These are phyloP conservation scores for Linnemannia exigua DNA, from an alignment of 192 early-diverging fungal species.

Conservation along the genomic window DNA sequence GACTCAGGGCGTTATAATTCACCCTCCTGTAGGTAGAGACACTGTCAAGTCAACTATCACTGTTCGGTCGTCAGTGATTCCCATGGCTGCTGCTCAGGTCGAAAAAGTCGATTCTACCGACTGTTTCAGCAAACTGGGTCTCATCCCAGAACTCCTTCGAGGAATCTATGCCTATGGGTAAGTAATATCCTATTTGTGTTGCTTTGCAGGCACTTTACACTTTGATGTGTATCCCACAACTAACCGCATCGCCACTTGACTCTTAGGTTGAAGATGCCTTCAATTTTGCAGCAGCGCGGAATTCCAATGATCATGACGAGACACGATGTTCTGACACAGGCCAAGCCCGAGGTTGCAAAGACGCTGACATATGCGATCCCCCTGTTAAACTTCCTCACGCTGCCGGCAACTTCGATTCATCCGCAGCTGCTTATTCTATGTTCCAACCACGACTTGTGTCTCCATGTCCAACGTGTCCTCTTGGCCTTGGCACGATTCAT, in stretches of 20 bases:
- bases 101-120: slow-evolving; percentile 42
- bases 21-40: slow-evolving; percentile 32
- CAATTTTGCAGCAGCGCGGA: slow-evolving; percentile 52
- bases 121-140: slow-evolving; percentile 49
- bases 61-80: slow-evolving; percentile 14
- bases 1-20: slow-evolving; percentile 24
- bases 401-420: slow-evolving; percentile 53
- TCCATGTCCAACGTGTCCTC: slow-evolving; percentile 51
- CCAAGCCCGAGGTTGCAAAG: slow-evolving; percentile 52
- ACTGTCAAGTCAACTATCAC: slow-evolving; percentile 36
- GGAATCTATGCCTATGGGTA: slow-evolving; percentile 57
- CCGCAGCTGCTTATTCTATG: slow-evolving; percentile 49
- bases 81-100: slow-evolving; percentile 29
- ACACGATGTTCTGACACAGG: slow-evolving; percentile 47
- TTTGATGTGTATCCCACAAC: too few relatives aligned
- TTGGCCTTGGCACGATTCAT: slow-evolving; percentile 53
- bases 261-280: slow-evolving; percentile 46
- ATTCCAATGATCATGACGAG: slow-evolving; percentile 56
- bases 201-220: too few relatives aligned
- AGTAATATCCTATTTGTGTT: not conserved
- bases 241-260: too few relatives aligned
- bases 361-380: slow-evolving; percentile 54
- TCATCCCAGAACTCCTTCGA: slow-evolving; percentile 39
- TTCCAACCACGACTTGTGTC: slow-evolving; percentile 49
- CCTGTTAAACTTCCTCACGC: slow-evolving; percentile 34